Conservation (phyloP, 768 basidiomycete species). For the Boletus rufocinnamomeus region DNA sequence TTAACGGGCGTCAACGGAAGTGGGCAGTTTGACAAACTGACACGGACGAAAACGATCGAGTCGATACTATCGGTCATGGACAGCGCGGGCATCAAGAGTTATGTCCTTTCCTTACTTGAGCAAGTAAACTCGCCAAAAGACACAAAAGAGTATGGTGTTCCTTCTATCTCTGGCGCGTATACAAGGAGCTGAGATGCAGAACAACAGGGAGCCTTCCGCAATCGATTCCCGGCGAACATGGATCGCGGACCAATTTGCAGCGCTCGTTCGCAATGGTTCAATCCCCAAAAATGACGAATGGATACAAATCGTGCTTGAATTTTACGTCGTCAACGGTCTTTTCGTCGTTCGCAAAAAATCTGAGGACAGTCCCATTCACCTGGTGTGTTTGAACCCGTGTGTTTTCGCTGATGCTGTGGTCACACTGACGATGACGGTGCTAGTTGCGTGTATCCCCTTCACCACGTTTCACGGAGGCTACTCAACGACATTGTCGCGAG, state of each 20-base stretch:
- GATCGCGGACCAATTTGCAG: slow-evolving; percentile 84
- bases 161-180: slow-evolving; percentile 1
- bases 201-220: slow-evolving; percentile 44
- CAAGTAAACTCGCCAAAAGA: slow-evolving; percentile 56
- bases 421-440: slow-evolving; percentile 4
- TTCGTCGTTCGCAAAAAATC: slow-evolving; percentile 76
- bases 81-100: slow-evolving; percentile 69
- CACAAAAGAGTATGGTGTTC: slow-evolving; percentile 41
- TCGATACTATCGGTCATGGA: slow-evolving; percentile 76
- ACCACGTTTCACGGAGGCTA: slow-evolving; percentile 71
- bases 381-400: slow-evolving; percentile 47
- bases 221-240: slow-evolving; percentile 67
- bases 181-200: slow-evolving; percentile 16
- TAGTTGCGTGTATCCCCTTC: slow-evolving; percentile 60
- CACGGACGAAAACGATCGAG: slow-evolving; percentile 92
- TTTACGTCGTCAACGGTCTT: slow-evolving; percentile 79
- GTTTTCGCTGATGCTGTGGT: background rate
- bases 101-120: slow-evolving; percentile 69
- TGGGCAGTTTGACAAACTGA: slow-evolving; percentile 88
- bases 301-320: slow-evolving; percentile 74
- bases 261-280: slow-evolving; percentile 74
- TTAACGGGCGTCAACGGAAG: slow-evolving; percentile 82
- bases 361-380: slow-evolving; percentile 57
- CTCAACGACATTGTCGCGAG: slow-evolving; percentile 65
- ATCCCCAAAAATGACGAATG: slow-evolving; percentile 82